Percentiles rank a stretch among this genome's conserved stretches.
Conservation (phyloP, 306 rosid genomes). For the Erythrophleum fordii region DNA sequence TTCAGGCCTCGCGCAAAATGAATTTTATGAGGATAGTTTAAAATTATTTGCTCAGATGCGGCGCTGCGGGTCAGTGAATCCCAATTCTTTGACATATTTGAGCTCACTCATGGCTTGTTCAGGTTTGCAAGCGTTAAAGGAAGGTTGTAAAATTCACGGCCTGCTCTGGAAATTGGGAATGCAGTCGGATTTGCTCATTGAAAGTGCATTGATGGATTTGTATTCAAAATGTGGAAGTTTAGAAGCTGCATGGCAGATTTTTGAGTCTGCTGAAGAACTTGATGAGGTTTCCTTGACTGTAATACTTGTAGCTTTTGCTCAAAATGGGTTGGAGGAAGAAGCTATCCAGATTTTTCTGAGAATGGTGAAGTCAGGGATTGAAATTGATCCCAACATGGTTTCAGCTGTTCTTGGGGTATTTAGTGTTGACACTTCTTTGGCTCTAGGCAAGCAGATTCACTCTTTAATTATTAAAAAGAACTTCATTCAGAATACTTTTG, state of each 20-base stretch:
- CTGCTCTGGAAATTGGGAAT: conserved; percentile 75
- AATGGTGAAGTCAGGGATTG: conserved; percentile 67
- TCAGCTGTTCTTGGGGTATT: conserved; percentile 89
- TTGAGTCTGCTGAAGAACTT: conserved; percentile 71
- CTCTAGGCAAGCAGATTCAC: conserved; percentile 78
- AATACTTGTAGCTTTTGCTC: conserved; percentile 85
- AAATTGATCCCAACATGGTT: conserved; percentile 70
- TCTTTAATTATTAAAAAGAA: conserved; percentile 63
- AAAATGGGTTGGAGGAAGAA: conserved; percentile 82
- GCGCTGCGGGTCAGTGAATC: conserved; percentile 55
- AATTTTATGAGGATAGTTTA: conserved; percentile 55
- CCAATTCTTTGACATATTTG: conserved; percentile 83
- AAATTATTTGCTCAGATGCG: conserved; percentile 60
- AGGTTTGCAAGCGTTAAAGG: conserved; percentile 70
- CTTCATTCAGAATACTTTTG: conserved; percentile 66
- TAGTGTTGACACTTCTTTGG: conserved; percentile 74
- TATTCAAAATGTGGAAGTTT: conserved; percentile 80
- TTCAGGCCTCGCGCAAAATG: conserved; percentile 80
- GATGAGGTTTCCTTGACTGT: conserved; percentile 86
- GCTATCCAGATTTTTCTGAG: conserved; percentile 76
- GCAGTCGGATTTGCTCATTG: conserved; percentile 74
- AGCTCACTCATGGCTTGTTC: conserved; percentile 83
- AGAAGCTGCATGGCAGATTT: conserved; percentile 74
- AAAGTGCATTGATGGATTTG: conserved; percentile 91
- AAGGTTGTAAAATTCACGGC: conserved; percentile 82